Evolutionary conservation across 148 eudicot species (phyloP), one percentile per base, ranked within the genome.

Genomic region (Heliosperma pusillum): DNA sequence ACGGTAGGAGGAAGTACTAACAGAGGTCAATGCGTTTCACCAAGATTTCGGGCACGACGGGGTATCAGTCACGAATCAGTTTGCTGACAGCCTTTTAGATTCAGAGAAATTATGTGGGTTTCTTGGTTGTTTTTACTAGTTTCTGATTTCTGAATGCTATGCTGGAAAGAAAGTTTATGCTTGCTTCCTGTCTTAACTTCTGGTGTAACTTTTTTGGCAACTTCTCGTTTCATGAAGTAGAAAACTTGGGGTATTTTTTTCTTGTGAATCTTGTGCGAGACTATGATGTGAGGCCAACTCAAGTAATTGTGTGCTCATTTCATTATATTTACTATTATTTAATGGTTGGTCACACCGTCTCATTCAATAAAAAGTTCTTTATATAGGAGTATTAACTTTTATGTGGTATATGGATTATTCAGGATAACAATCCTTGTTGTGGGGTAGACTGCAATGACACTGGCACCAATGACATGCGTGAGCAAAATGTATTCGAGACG

Each of bases 401-500:
- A 50, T 50, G 55, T 16, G 15, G 25, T 47, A 36, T 76, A 27
- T 71, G 12, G 20, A 69, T 57, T 25, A 74, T 47, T 61, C 77
- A 81, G 83, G 83, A 81, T 2, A 90, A 83, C 85, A 85, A 87
- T 74, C 77, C 85, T 7, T 88, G 85, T 83, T 92, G 91, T 78
- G 98, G 97, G 42, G 86, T 95, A 53, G 98, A 95, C 74, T 95
- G 98, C 90, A 95, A 88, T 60, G 97, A 95, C 45, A 79, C 80
- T 36, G 97, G 98, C 66, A 95, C 93, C 22, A 95, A 85, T 42
- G 90, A 95, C 79, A 95, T 95, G 98, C 86, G 91, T 29, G 93
- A 90, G 85, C 97, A 95, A 74, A 83, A 90, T 72, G 98, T 95
- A 10, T 95, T 95, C 30, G 98, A 95, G 89, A 88, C 98, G 7